Percentiles rank a stretch among this genome's conserved stretches.
These are phyloP conservation scores for Teratosphaeria destructans DNA, from an alignment of 2,329 filamentous ascomycete species.

Conservation along the genomic window DNA sequence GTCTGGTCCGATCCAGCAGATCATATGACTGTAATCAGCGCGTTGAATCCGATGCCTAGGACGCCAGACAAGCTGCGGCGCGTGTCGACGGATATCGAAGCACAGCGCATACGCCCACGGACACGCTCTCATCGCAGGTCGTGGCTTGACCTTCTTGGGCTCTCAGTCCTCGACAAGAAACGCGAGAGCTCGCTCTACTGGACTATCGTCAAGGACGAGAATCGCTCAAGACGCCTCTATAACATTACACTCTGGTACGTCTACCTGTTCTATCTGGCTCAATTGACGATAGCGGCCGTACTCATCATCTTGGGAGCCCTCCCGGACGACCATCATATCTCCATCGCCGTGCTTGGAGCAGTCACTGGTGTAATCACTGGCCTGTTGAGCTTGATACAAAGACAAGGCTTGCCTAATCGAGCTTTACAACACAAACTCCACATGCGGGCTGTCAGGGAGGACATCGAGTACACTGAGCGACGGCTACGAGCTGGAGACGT, in stretches of 20 bases:
- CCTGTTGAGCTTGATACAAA: background rate
- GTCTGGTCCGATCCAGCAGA: background rate
- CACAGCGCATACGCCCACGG: background rate
- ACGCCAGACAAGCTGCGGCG: background rate
- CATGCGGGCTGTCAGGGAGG: background rate
- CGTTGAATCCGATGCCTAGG: background rate
- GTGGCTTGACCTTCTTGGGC: background rate
- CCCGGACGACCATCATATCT: background rate
- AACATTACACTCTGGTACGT: background rate
- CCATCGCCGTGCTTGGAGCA: background rate
- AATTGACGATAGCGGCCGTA: background rate
- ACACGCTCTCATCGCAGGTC: background rate
- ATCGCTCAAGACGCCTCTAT: background rate
- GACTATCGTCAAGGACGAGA: background rate
- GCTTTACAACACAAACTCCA: background rate
- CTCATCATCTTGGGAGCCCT: background rate
- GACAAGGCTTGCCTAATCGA: background rate
- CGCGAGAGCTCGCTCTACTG: background rate
- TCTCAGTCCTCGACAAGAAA: background rate
- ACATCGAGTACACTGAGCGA: background rate
- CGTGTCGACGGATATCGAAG: background rate
- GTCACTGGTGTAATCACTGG: background rate
- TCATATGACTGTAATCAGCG: background rate
- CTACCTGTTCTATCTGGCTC: background rate
- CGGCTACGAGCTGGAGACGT: background rate